These are phyloP conservation scores for Candida nanaspora DNA, from an alignment of 805 yeast species.

Conservation along the genomic window DNA sequence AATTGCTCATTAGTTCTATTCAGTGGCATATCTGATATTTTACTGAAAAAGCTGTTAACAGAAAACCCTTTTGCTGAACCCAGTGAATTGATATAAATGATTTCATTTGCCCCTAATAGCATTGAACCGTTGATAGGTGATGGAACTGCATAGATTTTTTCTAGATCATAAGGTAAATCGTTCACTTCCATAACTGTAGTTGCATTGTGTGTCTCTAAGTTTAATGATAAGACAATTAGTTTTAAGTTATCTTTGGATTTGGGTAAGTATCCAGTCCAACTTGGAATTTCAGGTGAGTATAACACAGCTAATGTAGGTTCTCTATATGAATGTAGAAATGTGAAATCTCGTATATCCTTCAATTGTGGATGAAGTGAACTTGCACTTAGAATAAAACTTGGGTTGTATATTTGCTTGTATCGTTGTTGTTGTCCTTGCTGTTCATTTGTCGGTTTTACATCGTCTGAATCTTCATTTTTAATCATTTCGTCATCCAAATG, in stretches of 20 bases:
- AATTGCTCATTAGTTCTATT: conserved; percentile 40
- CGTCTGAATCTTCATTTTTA: conserved; percentile 4
- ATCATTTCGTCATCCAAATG: conserved; percentile 7
- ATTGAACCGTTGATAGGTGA: conserved; percentile 66
- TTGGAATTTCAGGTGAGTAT: conserved; percentile 27
- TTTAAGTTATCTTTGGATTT: conserved; percentile 54
- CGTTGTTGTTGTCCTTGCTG: conserved; percentile 2
- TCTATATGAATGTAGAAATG: conserved; percentile 64
- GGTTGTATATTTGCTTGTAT: conserved; percentile 28
- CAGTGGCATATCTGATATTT: conserved; percentile 31
- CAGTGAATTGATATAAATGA: conserved; percentile 73
- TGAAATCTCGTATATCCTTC: conserved; percentile 59
- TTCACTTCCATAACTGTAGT: conserved; percentile 62
- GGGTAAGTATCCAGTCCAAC: conserved; percentile 76
- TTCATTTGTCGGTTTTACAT: background rate
- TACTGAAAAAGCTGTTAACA: conserved; percentile 46
- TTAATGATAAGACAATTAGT: conserved; percentile 61
- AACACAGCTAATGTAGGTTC: conserved; percentile 60
- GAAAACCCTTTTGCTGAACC: conserved; percentile 61
- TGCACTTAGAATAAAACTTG: conserved; percentile 56
- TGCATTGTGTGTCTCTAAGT: conserved; percentile 46
- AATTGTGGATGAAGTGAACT: conserved; percentile 49
- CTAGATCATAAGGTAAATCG: conserved; percentile 69
- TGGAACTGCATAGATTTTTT: conserved; percentile 53
- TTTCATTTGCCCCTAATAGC: conserved; percentile 65